Conservation (phyloP, 1,139 yeast genomes). For the Geotrichum aggregatum region DNA sequence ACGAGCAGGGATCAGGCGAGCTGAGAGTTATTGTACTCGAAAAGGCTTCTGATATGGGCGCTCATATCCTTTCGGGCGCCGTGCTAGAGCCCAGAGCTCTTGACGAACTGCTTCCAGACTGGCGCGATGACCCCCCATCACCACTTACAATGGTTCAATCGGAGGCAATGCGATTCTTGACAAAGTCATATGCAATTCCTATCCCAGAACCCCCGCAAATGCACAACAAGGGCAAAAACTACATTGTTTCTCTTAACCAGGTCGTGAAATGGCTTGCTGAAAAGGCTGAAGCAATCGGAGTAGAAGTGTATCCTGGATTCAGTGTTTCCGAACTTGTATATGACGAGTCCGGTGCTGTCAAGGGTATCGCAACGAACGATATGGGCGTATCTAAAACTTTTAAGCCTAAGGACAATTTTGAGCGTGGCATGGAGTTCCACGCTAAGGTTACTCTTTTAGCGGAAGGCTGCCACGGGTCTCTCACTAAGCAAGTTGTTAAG, state of each 20-base stretch:
- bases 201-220: conserved; percentile 93
- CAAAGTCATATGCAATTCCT: conserved; percentile 55
- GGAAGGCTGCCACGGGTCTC: conserved; percentile 96
- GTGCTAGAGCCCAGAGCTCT: conserved; percentile 86
- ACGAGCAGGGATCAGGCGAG: conserved; percentile 60
- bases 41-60: conserved; percentile 84
- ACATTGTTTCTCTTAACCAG: conserved; percentile 75
- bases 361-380: conserved; percentile 92
- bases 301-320: conserved; percentile 88
- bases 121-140: conserved; percentile 55
- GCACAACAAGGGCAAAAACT: conserved; percentile 74
- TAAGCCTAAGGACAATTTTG: conserved; percentile 71
- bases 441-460: conserved; percentile 84
- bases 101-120: conserved; percentile 74
- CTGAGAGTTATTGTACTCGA: conserved; percentile 83
- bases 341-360: conserved; percentile 53
- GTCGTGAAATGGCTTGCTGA: conserved; percentile 81
- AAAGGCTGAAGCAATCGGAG: conserved; percentile 88
- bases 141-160: conserved; percentile 70
- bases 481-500: conserved; percentile 69
- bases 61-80: conserved; percentile 91
- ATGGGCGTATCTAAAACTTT: conserved; percentile 78
- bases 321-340: conserved; percentile 80
- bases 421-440: conserved; percentile 94
- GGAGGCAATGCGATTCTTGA: conserved; percentile 70